Evolutionary conservation across 1,284 basidiomycete genomes (phyloP), one percentile per base, ranked within the genome.

Genomic region (Testicularia cyperi): DNA sequence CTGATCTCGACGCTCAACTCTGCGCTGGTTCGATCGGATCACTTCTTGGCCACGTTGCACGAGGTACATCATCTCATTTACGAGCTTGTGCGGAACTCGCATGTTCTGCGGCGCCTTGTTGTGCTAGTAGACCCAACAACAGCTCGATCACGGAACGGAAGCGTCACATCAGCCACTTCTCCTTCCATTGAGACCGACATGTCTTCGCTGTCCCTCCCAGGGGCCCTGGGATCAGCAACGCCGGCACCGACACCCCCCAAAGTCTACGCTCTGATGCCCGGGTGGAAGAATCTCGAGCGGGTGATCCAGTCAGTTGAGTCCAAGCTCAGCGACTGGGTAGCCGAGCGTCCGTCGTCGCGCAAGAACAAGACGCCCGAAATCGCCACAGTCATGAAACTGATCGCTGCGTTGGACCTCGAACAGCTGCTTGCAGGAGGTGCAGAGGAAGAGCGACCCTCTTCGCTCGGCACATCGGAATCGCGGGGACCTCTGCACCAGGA

Each of bases 61-160:
- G 70, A 68, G 43, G 60, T 57, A 19, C 38, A 68, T 13, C 49
- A 61, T 16, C 60, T 70, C 9, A 35, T 70, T 7, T 72, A 72
- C 46, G 70, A 72, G 46, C 46, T 70, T 6, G 57, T 67, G 1
- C 44, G 70, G n/a, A 52, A 47, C 22, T 41, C 45, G 7, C 22
- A 32, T 10, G 45, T 44, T 5, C 53, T 72, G n/a, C 40, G 54
- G 13, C 44, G 40, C 21, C 28, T 44, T 3, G 57, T 57, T 10
- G 19, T 49, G 32, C 56, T 53, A 13, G 36, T 54, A n/a, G 58
- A 60, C 18, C 38, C n/a, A 21, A 8, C 25, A 23, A 35, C 31
- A 10, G 10, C 15, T 12, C 13, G 13, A 15, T 21, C 21, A 14
- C 6, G n/a, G 20, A 32, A 26, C 34, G 20, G 19, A 9, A 20